Evolutionary conservation across 2,329 filamentous ascomycete species (phyloP), one percentile per base, ranked within the genome.

Genomic region (Cladophialophora bantiana): DNA sequence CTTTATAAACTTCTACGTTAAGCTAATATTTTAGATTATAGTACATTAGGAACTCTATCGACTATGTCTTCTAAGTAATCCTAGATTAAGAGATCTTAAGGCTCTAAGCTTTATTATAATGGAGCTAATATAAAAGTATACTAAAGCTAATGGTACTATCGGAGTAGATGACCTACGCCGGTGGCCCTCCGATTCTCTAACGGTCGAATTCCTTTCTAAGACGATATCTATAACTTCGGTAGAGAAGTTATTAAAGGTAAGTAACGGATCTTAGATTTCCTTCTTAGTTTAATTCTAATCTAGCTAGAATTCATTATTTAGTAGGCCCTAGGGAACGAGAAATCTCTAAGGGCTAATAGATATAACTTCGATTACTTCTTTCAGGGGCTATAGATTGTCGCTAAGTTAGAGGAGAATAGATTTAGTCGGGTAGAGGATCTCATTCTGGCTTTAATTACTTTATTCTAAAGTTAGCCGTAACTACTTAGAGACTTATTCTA

Each of bases 61-160:
- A 26, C 36, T 7, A 20, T 35, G 40, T 38, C 15, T n/a, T n/a
- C n/a, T 52, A 5, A 38, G 32, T 5, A 32, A 38, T 18, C 40
- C 58, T 32, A 10, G 32, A 50, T 36, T 20, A n/a, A 31, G 38
- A n/a, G 58, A 61, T 61, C 6, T 75, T 12, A 71, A 68, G 69
- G 63, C 66, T 55, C 65, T 79, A 26, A 61, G 71, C 50, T 70
- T 58, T 20, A 77, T 76, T 50, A 73, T 68, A 15, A 78, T 74
- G 71, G 69, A 76, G 66, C 69, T 78, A 18, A 77, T 79, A 72
- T 71, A 78, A 56, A 78, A 77, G 70, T 77, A 77, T 66, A 57
- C 70, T 35, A 78, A 78, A 70, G 73, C 76, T 42, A 72, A 78
- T 68, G 69, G 74, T 45, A 72, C 68, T 64, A 69, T 77, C 58